Conservation (phyloP, 495 filamentous ascomycete species). For the Podospora pseudoanserina region DNA sequence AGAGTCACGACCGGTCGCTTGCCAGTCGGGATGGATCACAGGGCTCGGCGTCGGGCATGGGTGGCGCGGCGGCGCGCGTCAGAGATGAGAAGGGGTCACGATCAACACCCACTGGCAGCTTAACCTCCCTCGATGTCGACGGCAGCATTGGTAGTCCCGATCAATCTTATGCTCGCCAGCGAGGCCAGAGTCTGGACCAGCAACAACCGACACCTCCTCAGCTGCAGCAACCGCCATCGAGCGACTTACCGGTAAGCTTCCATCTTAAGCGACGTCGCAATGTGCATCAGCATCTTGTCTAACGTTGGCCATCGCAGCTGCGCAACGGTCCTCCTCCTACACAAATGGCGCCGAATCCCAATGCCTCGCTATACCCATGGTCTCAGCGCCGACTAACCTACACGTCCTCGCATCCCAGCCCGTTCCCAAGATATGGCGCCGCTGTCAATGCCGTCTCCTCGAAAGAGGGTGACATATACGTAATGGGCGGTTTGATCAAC, state of each 20-base stretch:
- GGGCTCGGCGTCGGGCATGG: constrained; percentile 32
- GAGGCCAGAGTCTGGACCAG: constrained; percentile 38
- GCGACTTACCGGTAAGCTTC: constrained; percentile 48
- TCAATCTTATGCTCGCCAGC: constrained; percentile 37
- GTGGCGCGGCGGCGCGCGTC: constrained; percentile 40
- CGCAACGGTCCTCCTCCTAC: constrained; percentile 39
- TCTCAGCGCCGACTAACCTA: constrained; percentile 86
- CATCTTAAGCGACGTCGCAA: background rate
- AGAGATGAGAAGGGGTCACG: constrained; percentile 48
- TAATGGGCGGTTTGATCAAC: constrained; percentile 96
- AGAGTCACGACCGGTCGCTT: constrained; percentile 52
- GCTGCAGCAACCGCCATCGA: constrained; percentile 27
- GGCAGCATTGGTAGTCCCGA: constrained; percentile 50
- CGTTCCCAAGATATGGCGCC: constrained; percentile 95
- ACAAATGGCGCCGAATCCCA: constrained; percentile 37
- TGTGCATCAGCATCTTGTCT: background rate
- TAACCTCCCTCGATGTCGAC: constrained; percentile 50
- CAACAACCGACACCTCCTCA: constrained; percentile 22
- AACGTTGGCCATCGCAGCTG: constrained; percentile 33
- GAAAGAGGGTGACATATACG: constrained; percentile 94
- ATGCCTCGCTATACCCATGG: constrained; percentile 85
- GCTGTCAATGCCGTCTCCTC: constrained; percentile 89
- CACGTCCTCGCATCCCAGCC: constrained; percentile 73
- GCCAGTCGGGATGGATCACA: constrained; percentile 46
- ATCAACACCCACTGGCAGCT: constrained; percentile 53